A percentile compares a stretch with the other conserved stretches of the same genome.
These are phyloP conservation scores for Rhizophora apiculata DNA, from an alignment of 345 rosid species.

Conservation along the genomic window DNA sequence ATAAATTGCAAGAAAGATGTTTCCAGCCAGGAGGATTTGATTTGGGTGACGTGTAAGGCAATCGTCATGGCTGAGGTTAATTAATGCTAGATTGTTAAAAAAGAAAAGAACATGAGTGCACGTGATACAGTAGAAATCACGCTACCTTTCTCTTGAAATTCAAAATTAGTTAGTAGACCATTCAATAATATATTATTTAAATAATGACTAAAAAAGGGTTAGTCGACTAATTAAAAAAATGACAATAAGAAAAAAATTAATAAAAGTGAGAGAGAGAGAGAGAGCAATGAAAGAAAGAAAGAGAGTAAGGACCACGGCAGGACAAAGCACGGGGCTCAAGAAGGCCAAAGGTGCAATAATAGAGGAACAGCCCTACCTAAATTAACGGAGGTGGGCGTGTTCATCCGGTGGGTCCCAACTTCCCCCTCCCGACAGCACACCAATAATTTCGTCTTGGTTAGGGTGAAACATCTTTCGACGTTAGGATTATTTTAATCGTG, in stretches of 20 bases:
- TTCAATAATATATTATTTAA: no score
- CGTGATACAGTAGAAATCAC: conserved; percentile 1
- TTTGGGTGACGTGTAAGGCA: no score
- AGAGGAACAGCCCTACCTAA: neutral
- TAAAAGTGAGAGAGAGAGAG: neutral
- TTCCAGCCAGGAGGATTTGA: no score
- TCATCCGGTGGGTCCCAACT: neutral
- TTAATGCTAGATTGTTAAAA: neutral
- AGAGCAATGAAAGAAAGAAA: neutral
- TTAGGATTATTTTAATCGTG: no score
- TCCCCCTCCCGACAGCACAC: neutral
- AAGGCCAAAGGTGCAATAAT: neutral
- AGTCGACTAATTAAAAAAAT: no score
- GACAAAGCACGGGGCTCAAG: conserved; percentile 5
- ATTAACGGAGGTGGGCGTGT: conserved; percentile 2
- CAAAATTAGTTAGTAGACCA: no score
- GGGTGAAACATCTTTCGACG: no score
- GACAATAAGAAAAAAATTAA: neutral
- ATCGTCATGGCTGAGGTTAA: neutral
- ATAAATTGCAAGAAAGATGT: no score
- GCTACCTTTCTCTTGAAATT: neutral
- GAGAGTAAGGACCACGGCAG: conserved; percentile 4
- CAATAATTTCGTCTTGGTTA: neutral
- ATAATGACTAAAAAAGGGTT: no score
- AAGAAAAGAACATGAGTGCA: neutral